phyloP scores from a whole-genome alignment of 768 basidiomycete genomes.

The Podaxis pistillaris region DNA sequence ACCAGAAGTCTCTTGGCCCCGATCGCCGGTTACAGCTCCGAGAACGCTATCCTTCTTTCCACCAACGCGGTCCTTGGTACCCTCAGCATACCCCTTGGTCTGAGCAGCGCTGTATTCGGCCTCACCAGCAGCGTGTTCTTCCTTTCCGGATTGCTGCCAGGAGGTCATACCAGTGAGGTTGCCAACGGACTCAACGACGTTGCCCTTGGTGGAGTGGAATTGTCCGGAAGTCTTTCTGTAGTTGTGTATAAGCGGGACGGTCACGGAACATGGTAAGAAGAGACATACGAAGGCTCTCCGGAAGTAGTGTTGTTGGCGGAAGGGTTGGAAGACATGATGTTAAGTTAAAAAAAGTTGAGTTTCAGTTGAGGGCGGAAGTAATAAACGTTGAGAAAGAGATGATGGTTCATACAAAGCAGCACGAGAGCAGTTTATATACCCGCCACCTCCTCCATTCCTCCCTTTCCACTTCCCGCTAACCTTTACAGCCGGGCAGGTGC shows the following conservation, averaged over 20 bases:
- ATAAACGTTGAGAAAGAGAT: neutral
- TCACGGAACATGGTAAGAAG: no score
- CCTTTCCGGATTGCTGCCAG: slow-evolving; percentile 47
- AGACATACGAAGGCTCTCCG: slow-evolving; percentile 29
- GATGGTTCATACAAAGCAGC: neutral
- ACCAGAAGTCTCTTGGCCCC: slow-evolving; percentile 42
- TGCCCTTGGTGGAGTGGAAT: slow-evolving; percentile 27
- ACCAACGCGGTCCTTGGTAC: slow-evolving; percentile 38
- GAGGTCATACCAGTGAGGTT: slow-evolving; percentile 44
- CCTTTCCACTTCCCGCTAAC: neutral
- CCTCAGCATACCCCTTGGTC: slow-evolving; percentile 49
- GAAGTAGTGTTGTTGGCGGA: slow-evolving; percentile 26
- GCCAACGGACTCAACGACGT: slow-evolving; percentile 38
- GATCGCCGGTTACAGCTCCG: slow-evolving; percentile 54
- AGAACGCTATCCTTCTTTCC: slow-evolving; percentile 50
- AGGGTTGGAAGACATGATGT: slow-evolving; percentile 14
- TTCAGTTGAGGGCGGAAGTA: neutral
- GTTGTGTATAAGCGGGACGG: neutral
- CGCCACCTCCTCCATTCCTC: neutral
- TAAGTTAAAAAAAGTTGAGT: neutral
- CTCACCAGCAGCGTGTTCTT: slow-evolving; percentile 53
- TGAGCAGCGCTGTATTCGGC: slow-evolving; percentile 49
- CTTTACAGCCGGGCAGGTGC: neutral
- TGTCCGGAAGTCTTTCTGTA: slow-evolving; percentile 18
- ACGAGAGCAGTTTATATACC: neutral